Conservation (phyloP, 345 rosid genomes). For the Rubroshorea leprosula region DNA sequence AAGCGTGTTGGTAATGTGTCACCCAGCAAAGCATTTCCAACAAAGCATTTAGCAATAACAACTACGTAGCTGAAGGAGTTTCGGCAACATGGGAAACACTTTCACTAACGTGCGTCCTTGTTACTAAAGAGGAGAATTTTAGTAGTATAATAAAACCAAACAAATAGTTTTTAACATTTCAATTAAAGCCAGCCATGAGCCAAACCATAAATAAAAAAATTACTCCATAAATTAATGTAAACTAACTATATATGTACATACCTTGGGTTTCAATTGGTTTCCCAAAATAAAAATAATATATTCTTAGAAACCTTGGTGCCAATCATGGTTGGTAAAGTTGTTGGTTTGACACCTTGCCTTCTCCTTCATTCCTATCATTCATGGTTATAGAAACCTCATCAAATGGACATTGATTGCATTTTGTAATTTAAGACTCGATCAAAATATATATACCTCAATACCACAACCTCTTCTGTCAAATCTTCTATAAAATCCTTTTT, state of each 20-base stretch:
- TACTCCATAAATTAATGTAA: neutral
- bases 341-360: slow-evolving; percentile 55
- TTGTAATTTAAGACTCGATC: neutral
- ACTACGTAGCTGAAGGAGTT: too few species aligned
- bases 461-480: slow-evolving; percentile 29
- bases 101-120: too few species aligned
- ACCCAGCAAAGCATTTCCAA: too few species aligned
- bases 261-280: slow-evolving; percentile 76
- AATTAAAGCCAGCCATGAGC: neutral
- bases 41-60: too few species aligned
- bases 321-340: slow-evolving; percentile 43
- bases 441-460: slow-evolving; percentile 36
- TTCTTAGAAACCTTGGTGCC: slow-evolving; percentile 68
- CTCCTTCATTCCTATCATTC: slow-evolving; percentile 34
- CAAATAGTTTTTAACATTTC: too few species aligned
- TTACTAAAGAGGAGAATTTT: too few species aligned
- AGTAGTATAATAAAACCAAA: too few species aligned
- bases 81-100: too few species aligned
- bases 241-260: slow-evolving; percentile 10
- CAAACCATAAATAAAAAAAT: neutral
- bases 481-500: too few species aligned
- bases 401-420: neutral
- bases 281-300: slow-evolving; percentile 68
- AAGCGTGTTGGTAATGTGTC: too few species aligned
- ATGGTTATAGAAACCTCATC: neutral